Evolutionary conservation across 192 early-diverging fungal species (phyloP), one percentile per base, ranked within the genome.

Genomic region (Dispira simplex): DNA sequence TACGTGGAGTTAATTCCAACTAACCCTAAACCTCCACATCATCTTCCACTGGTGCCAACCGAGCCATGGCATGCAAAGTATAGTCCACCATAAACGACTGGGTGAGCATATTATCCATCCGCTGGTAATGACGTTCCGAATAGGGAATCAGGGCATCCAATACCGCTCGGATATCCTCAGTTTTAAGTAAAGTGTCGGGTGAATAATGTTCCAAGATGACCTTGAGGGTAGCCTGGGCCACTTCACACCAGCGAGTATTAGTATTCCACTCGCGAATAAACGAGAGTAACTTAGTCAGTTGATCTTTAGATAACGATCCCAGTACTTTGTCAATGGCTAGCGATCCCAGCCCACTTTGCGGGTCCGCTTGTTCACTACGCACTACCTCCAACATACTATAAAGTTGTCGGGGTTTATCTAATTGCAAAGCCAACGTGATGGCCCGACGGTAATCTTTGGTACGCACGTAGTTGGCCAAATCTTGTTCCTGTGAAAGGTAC

Each of bases 201-300:
- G 79, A 73, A 56, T 81, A 84, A 20, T 74, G 68, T 10, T 76
- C 77, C 21, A 97, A 73, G 9, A 97, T 78, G 21, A 88, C 81
- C 69, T 95, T 62, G 13, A 99, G 75, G 8, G 91, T 75, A 9
- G 86, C 79, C 68, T 98, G 94, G 11, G 95, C 90, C 27, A 85
- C 74, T 46, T 75, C 70, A 18, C 88, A 78, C 69, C 88, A 80
- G 72, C 85, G 89, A 14, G 85, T 80, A 65, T 93, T 89, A 6
- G 95, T 95, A 79, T 97, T 99, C 95, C 93, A 98, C 73, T 90
- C 86, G 58, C 90, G 82, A 51, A 95, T 83, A 71, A 90, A 95
- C 8, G 72, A 70, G 53, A 97, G 72, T 20, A 99, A 68, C 55
- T 89, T 83, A 49, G 85, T 85, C 23, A 97, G 71, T 66, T 95